Base-by-base conservation (phyloP, 176 grass and related monocot species). In the Bothriochloa decipiens region DNA sequence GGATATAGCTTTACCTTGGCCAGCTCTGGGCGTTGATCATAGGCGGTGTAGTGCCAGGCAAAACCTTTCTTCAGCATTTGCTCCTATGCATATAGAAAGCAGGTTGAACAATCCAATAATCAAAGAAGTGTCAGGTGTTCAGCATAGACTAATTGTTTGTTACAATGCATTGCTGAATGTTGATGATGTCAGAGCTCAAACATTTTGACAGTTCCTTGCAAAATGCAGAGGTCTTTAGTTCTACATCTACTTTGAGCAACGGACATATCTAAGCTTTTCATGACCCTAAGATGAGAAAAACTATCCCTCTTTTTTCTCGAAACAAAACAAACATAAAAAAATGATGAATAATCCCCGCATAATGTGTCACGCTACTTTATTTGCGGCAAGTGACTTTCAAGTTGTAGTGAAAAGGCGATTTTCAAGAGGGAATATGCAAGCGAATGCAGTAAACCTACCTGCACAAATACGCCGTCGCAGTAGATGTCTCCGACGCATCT, bases 1-100 rank as follows among this genome's bases (percentile, higher is more conserved):
- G 0, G 49, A 10, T 10, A 17, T 46, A 53, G 68, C 32, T 68
- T 27, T 86, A 98, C 96, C 87, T 73, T 96, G 47, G 84, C 93
- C 80, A 99, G 91, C 46, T 99, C 89, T 8, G 87, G 87, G 49
- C 91, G 93, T 68, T 91, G 82, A 40, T 99, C 96, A 8, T 99
- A 99, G 77, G 86, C 96, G 20, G 87, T 79, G 61, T 98, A 96
- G 81, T 98, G 96, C 96, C 96, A 98, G 23, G 93, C 93, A 62
- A 93, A 87, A 6, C 96, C 96, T 78, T 89, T 92, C 89, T 98
- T 98, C 82, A 99, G 45, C 96, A 99, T 99, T 88, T 94, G 89
- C 81, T 98, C 93, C 96, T 96, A 43, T 18, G 2, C 3, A 28
- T 1, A 29, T 32, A 32, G 26, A 35, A 77, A 70, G 5, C 27